Evolutionary conservation across 2,329 filamentous ascomycete species (phyloP), one percentile per base, ranked within the genome.

Genomic region (Pyricularia pennisetigena): DNA sequence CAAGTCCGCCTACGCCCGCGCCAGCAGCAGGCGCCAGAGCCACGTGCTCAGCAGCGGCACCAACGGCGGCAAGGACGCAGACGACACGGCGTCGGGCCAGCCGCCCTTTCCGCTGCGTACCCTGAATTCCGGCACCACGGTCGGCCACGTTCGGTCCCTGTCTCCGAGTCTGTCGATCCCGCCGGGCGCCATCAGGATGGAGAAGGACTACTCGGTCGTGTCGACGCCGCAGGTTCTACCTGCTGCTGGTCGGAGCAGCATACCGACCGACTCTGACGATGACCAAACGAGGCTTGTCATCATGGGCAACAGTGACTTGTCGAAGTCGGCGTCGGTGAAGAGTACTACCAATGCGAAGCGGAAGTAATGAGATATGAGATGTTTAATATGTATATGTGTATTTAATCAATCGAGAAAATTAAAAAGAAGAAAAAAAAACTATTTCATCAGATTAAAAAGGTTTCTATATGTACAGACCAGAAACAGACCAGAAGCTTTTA

Each of bases 241-340:
- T 26, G 10, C 30, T 41, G 35, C 7, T n/a, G n/a, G 28, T 24
- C 32, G 64, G 32, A 41, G 32, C n/a, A 26, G n/a, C 8, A 26
- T 26, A 6, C 28, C 30, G 23, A 23, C n/a, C 2, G 30, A 65
- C 32, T 32, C 32, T 9, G 64, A 65, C 26, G 64, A 65, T 32
- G 64, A 65, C 30, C n/a, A 65, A 32, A 41, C 32, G 9, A 49
- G 28, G 30, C 64, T 65, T n/a, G 28, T 65, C n/a, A 65, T 65
- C 5, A 49, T 49, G 64, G 8, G 30, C 0, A 32, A 65, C 23
- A 16, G 14, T 20, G 20, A 24, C 23, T 41, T 26, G 32, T 32
- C 64, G 24, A 14, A 16, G n/a, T 12, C n/a, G n/a, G 57, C 1
- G 57, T 24, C n/a, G 10, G 10, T 24, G 23, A 14, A 4, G 23